Evolutionary conservation across 805 yeast species (phyloP), one percentile per base, ranked within the genome.

Genomic region (Ogataea pilisensis): DNA sequence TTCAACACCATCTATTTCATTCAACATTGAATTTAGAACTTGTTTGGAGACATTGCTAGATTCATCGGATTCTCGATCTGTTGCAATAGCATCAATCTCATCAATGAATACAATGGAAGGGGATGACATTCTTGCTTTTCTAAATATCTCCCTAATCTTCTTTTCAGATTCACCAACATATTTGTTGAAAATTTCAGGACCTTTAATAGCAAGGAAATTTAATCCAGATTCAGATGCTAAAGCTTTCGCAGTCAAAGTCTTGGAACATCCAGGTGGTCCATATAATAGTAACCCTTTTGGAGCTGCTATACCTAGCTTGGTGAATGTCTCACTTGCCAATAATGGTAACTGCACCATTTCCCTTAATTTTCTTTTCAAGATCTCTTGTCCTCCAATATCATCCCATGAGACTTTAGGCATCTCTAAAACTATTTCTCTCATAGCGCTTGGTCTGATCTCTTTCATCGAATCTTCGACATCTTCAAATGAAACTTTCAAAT

Each of bases 221-320:
- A 91, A 74, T 0, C 97, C 97, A 2, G 96, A 84, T 63, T 91
- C 99, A 0, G 96, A 85, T 0, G 98, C 98, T 24, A 91, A 66
- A 0, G 97, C 97, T 57, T 91, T 91, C 2, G 97, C 98, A 0
- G 95, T 87, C 46, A 91, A 64, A 0, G 99, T 91, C 55, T 91
- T 91, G 9, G 97, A 90, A 66, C 98, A 91, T 13, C 99, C 99
- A 0, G 99, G 98, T 1, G 99, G 99, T 0, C 99, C 99, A 61
- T 93, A 93, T 17, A 93, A 68, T 35, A 93, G 63, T 1, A 93
- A 84, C 28, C 99, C 99, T 50, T 87, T 85, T 3, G 99, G 99
- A 0, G 98, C 89, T 32, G 76, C 69, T 3, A 93, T 82, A 0
- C 98, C 98, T 12, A 93, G 69, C 31, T 75, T 68, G 16, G 69